Percentiles rank a stretch among this genome's conserved stretches.
Conservation (phyloP, 1,284 basidiomycete species). For the Ustilago esculenta region DNA sequence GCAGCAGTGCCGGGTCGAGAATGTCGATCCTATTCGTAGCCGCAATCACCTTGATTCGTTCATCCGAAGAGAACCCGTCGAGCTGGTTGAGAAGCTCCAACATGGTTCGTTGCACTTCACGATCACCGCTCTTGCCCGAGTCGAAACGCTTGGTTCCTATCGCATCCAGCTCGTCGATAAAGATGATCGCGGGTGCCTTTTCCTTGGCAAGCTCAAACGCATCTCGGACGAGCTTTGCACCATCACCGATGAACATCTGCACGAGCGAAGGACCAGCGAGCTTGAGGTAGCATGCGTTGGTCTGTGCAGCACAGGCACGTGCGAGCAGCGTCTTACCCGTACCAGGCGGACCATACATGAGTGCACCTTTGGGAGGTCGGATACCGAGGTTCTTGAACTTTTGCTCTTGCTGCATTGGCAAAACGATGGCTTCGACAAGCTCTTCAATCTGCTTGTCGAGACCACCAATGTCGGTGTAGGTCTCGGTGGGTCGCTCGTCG, state of each 20-base stretch:
- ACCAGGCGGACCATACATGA: conserved; percentile 84
- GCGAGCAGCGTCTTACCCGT: conserved; percentile 98
- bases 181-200: conserved; percentile 96
- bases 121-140: conserved; percentile 94
- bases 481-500: conserved; percentile 80
- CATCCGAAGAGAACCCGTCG: conserved; percentile 86
- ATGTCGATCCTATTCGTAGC: conserved; percentile 99
- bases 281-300: conserved; percentile 83
- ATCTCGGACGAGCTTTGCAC: conserved; percentile 97
- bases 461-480: conserved; percentile 81
- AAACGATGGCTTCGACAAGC: conserved; percentile 80
- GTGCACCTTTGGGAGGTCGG: conserved; percentile 78
- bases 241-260: conserved; percentile 91
- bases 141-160: conserved; percentile 99
- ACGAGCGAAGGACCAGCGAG: conserved; percentile 80
- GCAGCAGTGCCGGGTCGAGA: conserved; percentile 80
- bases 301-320: conserved; percentile 84
- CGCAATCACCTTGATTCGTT: conserved; percentile 98
- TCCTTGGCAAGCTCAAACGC: conserved; percentile 97
- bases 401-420: conserved; percentile 83
- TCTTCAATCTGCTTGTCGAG: conserved; percentile 85
- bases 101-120: conserved; percentile 99
- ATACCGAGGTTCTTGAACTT: conserved; percentile 85
- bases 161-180: conserved; percentile 99
- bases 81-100: conserved; percentile 92